phyloP scores from a whole-genome alignment of 1,284 basidiomycete species.

The Ustilago lituana region DNA sequence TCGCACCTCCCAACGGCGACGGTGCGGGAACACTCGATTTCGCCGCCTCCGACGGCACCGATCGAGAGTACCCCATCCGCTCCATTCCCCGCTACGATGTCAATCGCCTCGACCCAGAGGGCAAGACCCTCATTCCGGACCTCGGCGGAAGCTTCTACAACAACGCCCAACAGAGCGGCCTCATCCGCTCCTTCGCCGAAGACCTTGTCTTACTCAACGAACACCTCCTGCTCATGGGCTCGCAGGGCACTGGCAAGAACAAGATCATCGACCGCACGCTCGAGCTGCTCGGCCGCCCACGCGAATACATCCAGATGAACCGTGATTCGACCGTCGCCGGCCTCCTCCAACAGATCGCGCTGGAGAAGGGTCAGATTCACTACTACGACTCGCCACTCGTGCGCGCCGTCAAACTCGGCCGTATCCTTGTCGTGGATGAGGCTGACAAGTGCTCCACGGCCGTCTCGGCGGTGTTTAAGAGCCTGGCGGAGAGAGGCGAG shows the following conservation, averaged over 20 bases:
- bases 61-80: constrained; percentile 25
- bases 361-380: constrained; percentile 64
- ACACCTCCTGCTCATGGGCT: constrained; percentile 67
- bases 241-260: constrained; percentile 69
- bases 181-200: constrained; percentile 65
- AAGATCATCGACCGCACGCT: constrained; percentile 67
- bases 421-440: constrained; percentile 68
- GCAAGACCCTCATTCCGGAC: constrained; percentile 63
- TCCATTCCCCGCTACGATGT: constrained; percentile 60
- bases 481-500: constrained; percentile 67
- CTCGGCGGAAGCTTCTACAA: constrained; percentile 64
- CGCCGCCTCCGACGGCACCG: constrained; percentile 32
- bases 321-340: constrained; percentile 64
- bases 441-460: constrained; percentile 68
- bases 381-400: constrained; percentile 67
- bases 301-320: constrained; percentile 69
- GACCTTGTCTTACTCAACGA: constrained; percentile 66
- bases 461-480: constrained; percentile 67
- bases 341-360: constrained; percentile 62
- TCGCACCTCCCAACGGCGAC: neutral
- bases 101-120: constrained; percentile 59
- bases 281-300: constrained; percentile 64
- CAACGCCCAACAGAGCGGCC: constrained; percentile 65
- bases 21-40: constrained; percentile 48
- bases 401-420: constrained; percentile 64